Percentiles rank a stretch among this genome's conserved stretches.
Conservation (phyloP, 345 rosid genomes). For the Litchi chinensis region DNA sequence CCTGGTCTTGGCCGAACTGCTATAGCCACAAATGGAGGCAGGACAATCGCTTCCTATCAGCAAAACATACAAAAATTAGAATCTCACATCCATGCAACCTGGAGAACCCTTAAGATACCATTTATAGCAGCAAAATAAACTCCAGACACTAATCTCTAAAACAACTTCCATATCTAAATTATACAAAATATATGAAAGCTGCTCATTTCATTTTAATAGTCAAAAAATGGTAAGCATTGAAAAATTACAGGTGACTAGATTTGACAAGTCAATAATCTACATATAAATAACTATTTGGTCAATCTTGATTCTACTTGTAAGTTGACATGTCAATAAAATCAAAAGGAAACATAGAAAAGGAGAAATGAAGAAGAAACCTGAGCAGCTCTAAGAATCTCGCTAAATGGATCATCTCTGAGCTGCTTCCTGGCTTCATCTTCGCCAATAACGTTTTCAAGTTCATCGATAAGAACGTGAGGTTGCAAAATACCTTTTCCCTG, state of each 20-base stretch:
- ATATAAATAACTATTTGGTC: neutral
- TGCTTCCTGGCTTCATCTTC: constrained; percentile 51
- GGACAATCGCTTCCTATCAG: constrained; percentile 84
- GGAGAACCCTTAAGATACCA: neutral
- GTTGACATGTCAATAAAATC: neutral
- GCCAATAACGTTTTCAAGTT: constrained; percentile 59
- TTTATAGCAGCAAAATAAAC: neutral
- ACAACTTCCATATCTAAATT: neutral
- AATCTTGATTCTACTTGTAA: neutral
- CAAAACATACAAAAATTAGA: constrained; percentile 9
- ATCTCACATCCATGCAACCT: neutral
- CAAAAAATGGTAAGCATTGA: neutral
- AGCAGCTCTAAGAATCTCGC: constrained; percentile 76
- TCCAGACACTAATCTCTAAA: neutral
- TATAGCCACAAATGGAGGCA: constrained; percentile 92
- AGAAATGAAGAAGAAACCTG: constrained; percentile 42
- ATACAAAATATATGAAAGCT: neutral
- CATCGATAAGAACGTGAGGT: constrained; percentile 88
- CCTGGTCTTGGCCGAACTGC: constrained; percentile 98
- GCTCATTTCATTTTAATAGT: neutral
- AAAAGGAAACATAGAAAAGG: neutral
- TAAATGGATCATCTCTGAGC: constrained; percentile 70
- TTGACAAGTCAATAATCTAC: neutral
- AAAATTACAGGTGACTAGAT: neutral
- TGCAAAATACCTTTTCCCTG: constrained; percentile 92